Percentiles rank a stretch among this genome's conserved stretches.
Evolutionary conservation across 1,284 basidiomycete species (phyloP).

Genomic region (Ganoderma multipileum): DNA sequence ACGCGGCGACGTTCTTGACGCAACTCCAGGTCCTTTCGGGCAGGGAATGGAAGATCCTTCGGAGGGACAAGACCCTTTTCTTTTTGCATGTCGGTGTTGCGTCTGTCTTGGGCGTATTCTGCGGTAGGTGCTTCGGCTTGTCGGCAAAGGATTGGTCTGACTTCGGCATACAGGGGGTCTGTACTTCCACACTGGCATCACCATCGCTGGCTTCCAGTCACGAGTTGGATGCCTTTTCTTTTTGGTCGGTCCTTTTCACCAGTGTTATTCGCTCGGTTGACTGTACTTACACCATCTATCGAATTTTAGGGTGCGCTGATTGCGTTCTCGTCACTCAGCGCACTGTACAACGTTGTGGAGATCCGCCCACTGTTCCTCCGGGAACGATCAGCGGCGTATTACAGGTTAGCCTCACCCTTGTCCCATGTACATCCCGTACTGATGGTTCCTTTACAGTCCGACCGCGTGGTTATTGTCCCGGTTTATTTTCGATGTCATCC

Average conservation of each 20-base stretch:
- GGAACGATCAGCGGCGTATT: slow-evolving; percentile 83
- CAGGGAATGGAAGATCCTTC: slow-evolving; percentile 84
- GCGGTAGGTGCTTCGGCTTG: slow-evolving; percentile 52
- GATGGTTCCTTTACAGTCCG: slow-evolving; percentile 54
- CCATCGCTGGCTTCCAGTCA: slow-evolving; percentile 92
- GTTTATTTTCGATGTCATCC: slow-evolving; percentile 85
- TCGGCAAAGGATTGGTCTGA: background rate
- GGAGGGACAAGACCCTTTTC: slow-evolving; percentile 84
- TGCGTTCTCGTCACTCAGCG: slow-evolving; percentile 87
- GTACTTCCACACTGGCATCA: slow-evolving; percentile 80
- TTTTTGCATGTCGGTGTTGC: slow-evolving; percentile 78
- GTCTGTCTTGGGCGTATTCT: slow-evolving; percentile 80
- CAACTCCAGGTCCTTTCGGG: slow-evolving; percentile 82
- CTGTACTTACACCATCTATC: slow-evolving; percentile 1
- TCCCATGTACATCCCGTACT: background rate
- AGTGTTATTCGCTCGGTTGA: background rate
- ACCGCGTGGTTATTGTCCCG: slow-evolving; percentile 88
- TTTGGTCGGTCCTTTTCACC: slow-evolving; percentile 59
- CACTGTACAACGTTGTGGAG: slow-evolving; percentile 85
- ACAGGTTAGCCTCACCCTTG: slow-evolving; percentile 56
- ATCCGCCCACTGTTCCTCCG: slow-evolving; percentile 85
- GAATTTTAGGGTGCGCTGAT: slow-evolving; percentile 75
- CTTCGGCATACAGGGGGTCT: slow-evolving; percentile 64
- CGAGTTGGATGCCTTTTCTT: slow-evolving; percentile 92
- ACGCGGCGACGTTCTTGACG: slow-evolving; percentile 82